Evolutionary conservation across 441 rosid genomes (phyloP), one percentile per base, ranked within the genome.

Genomic region (Theobroma grandiflorum): DNA sequence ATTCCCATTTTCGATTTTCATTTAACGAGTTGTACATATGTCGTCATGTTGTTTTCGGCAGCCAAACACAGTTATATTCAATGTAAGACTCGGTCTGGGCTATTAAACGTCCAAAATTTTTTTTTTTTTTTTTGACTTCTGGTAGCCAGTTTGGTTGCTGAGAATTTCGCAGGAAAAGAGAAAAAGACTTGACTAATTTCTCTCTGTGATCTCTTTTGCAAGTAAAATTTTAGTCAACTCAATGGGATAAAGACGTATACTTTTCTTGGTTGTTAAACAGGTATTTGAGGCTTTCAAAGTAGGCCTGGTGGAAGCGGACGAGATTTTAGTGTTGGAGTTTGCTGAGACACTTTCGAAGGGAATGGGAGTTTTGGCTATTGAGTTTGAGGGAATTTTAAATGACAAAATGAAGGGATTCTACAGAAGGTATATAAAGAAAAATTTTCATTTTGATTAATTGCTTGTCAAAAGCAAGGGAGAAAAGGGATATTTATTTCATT

Each of bases 351-450:
- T 97, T 75, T 95, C 95, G 0, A 71, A 77, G 43, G 97, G 96
- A 35, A 40, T 75, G 8, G 99, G 98, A 61, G 86, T 86, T 82
- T 84, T 96, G 67, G 76, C 80, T 37, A 84, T 93, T 15, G 82
- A 70, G 0, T 97, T 92, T 82, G 87, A 82, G 11, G 98, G 99
- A 18, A 80, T 87, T 42, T 86, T 97, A 52, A 97, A 88, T 81
- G 98, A 97, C 55, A 91, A 84, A 85, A 91, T 94, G 98, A 97
- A 91, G 78, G 99, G 99, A 1, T 94, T 97, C 77, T 97, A 97
- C 59, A 87, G 85, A 86, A 94, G 98, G 98, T 96, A 72, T 18
- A 45, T 42, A 16, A 8, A 12, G 8, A 10, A 45, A 45, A 8
- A 7, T 45, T 40, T 40, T 2, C 42, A 40, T 40, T 2, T 40